Percentiles rank a stretch among this genome's conserved stretches.
These are phyloP conservation scores for Saccharomyces hybrid DNA, from an alignment of 1,139 yeast genomes.

Conservation along the genomic window DNA sequence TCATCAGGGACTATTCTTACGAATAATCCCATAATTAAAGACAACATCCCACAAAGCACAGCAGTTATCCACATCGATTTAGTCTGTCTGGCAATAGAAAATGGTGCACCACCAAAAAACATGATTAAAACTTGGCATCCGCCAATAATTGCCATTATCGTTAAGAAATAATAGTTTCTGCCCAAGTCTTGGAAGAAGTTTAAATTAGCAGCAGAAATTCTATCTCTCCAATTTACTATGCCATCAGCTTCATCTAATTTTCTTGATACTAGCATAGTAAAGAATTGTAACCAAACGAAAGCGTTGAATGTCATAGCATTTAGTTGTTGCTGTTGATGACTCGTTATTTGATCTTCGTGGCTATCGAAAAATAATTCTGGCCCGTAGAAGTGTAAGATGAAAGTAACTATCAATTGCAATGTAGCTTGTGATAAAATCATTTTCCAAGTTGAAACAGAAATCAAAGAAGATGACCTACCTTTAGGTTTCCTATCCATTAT, in stretches of 20 bases:
- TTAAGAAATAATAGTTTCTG: conserved; percentile 74
- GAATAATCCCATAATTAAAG: conserved; percentile 72
- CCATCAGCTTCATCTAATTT: conserved; percentile 86
- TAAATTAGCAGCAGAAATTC: conserved; percentile 54
- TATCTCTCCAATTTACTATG: conserved; percentile 45
- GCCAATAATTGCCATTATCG: conserved; percentile 64
- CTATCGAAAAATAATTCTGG: conserved; percentile 46
- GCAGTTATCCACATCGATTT: conserved; percentile 90
- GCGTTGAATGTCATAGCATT: conserved; percentile 88
- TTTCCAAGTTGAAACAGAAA: conserved; percentile 93
- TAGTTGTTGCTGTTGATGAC: conserved; percentile 50
- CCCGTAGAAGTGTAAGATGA: conserved; percentile 76
- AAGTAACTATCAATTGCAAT: conserved; percentile 72
- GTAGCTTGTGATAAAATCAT: conserved; percentile 88
- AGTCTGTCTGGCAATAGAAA: conserved; percentile 70
- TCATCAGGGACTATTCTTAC: conserved; percentile 78
- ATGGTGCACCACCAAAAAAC: conserved; percentile 97
- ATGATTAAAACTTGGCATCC: conserved; percentile 82
- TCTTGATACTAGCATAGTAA: conserved; percentile 85
- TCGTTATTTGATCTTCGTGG: conserved; percentile 31
- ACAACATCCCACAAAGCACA: conserved; percentile 71
- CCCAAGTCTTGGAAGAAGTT: conserved; percentile 77
- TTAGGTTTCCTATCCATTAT: conserved; percentile 78
- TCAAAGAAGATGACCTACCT: conserved; percentile 72
- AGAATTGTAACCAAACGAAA: conserved; percentile 96